Conservation (phyloP, 768 basidiomycete genomes). For the Holtermannia corniformis region DNA sequence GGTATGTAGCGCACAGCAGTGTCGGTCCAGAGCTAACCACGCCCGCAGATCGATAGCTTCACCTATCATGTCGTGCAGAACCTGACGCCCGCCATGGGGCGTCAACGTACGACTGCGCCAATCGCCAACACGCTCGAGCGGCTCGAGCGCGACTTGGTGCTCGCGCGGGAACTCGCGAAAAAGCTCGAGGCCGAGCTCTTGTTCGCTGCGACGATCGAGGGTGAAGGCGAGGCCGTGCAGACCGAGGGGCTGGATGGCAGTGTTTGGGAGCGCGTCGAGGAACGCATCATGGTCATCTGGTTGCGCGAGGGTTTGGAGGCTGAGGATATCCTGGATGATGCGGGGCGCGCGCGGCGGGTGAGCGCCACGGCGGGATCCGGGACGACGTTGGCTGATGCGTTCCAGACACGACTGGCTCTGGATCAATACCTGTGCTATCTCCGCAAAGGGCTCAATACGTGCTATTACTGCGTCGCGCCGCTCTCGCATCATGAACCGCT, state of each 20-base stretch:
- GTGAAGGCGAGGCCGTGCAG: background rate
- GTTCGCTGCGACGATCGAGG: conserved; percentile 1
- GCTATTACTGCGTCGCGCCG: conserved; percentile 94
- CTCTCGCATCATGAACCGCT: conserved; percentile 92
- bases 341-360: background rate
- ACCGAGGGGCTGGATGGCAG: background rate
- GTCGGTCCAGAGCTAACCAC: conserved; percentile 1
- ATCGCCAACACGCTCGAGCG: conserved; percentile 70
- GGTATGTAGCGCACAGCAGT: conserved; percentile 45
- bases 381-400: conserved; percentile 49
- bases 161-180: conserved; percentile 60
- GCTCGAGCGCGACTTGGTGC: conserved; percentile 68
- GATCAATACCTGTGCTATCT: conserved; percentile 91
- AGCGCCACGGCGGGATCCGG: background rate
- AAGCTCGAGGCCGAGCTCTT: conserved; percentile 61
- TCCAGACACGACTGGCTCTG: conserved; percentile 65
- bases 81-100: conserved; percentile 56
- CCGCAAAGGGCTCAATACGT: conserved; percentile 55
- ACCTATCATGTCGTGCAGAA: conserved; percentile 73
- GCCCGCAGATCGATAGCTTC: conserved; percentile 76
- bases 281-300: background rate
- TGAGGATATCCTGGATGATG: background rate
- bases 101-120: conserved; percentile 71
- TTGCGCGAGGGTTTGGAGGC: background rate
- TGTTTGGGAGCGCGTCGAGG: background rate